A percentile compares a stretch with the other conserved stretches of the same genome.
Conservation (phyloP, 257 asterid species). For the Capsicum chinense region DNA sequence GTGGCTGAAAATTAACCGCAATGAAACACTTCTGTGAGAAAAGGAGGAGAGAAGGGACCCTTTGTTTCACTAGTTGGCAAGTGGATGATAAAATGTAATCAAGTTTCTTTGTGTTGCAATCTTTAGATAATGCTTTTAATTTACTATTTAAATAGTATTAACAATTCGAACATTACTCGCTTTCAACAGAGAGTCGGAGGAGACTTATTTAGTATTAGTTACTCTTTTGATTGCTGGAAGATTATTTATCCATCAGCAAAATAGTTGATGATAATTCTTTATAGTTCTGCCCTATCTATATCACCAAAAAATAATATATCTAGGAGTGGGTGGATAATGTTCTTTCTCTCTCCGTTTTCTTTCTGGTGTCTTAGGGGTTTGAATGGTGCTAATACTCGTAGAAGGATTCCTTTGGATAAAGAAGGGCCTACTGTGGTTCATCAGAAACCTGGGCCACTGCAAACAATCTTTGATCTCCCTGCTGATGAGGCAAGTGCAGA, state of each 20-base stretch:
- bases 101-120: slow-evolving; percentile 12
- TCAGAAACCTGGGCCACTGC: slow-evolving; percentile 88
- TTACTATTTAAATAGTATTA: background rate
- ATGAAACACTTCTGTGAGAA: background rate
- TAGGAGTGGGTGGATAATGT: slow-evolving; percentile 5
- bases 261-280: background rate
- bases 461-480: slow-evolving; percentile 76
- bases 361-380: slow-evolving; percentile 53
- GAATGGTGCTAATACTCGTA: slow-evolving; percentile 55
- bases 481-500: slow-evolving; percentile 73
- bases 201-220: slow-evolving; percentile 9
- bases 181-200: background rate
- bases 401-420: slow-evolving; percentile 50
- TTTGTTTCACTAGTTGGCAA: background rate
- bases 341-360: background rate
- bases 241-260: slow-evolving; percentile 14
- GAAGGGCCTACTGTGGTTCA: slow-evolving; percentile 66
- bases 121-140: background rate
- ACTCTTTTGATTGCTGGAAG: background rate
- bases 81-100: background rate
- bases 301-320: background rate
- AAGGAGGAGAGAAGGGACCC: background rate
- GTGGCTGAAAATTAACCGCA: background rate
- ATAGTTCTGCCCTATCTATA: background rate
- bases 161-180: background rate